Conservation (phyloP, 371 early-diverging fungal genomes). For the Mucor lusitanicus region DNA sequence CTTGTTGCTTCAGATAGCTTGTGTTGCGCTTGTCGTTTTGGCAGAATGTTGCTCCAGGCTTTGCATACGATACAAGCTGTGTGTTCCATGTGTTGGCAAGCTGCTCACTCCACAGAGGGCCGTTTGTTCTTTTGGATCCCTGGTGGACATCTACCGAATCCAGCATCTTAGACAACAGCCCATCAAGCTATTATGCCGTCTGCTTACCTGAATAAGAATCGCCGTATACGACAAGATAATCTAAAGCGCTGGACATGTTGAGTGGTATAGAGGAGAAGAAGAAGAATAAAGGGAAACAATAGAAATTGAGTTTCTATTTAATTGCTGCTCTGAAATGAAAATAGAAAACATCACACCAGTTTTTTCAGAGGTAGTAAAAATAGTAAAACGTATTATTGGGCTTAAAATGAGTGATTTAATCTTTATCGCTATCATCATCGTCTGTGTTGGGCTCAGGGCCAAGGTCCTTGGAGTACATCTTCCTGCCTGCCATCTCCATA, state of each 20-base stretch:
- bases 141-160: constrained; percentile 6
- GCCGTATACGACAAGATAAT: constrained; percentile 27
- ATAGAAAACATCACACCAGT: constrained; percentile 2
- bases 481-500: constrained; percentile 86
- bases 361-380: neutral
- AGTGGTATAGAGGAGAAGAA: neutral
- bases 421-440: neutral
- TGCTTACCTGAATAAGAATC: constrained; percentile 35
- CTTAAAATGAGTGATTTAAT: neutral
- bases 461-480: constrained; percentile 77
- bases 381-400: neutral
- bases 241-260: constrained; percentile 1
- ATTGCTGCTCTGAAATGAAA: neutral
- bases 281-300: constrained; percentile 2
- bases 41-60: constrained; percentile 31
- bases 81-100: constrained; percentile 33
- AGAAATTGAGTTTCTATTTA: neutral
- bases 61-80: constrained; percentile 31
- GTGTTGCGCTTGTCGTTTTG: constrained; percentile 3
- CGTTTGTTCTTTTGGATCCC: constrained; percentile 32
- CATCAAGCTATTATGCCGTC: neutral
- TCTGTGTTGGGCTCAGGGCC: constrained; percentile 39
- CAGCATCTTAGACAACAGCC: neutral
- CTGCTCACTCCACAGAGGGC: constrained; percentile 44
- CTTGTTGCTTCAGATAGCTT: constrained; percentile 22